phyloP scores from a whole-genome alignment of 2,329 filamentous ascomycete species.

The Talaromyces islandicus region DNA sequence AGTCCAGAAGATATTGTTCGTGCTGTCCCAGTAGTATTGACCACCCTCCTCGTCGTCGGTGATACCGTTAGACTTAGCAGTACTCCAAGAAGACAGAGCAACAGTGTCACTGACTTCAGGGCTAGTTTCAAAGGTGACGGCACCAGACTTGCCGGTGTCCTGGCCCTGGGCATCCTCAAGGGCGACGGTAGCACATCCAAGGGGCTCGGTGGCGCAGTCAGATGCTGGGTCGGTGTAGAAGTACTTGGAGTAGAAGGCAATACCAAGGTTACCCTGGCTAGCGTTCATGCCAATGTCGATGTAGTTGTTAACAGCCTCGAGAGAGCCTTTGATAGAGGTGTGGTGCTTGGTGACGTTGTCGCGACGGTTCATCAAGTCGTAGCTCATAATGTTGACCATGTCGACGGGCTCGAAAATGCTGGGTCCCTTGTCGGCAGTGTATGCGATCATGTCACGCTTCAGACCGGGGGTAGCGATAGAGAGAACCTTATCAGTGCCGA shows the following conservation, averaged over 20 bases:
- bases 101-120: slow-evolving; percentile 34
- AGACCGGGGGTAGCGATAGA: slow-evolving; percentile 63
- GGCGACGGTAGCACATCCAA: slow-evolving; percentile 54
- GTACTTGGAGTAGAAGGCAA: slow-evolving; percentile 66
- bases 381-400: slow-evolving; percentile 66
- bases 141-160: slow-evolving; percentile 51
- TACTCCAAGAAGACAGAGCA: slow-evolving; percentile 52
- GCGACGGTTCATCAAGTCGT: slow-evolving; percentile 66
- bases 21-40: slow-evolving; percentile 61
- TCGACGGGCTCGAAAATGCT: slow-evolving; percentile 57
- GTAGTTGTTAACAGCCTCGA: slow-evolving; percentile 54
- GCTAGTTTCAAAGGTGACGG: slow-evolving; percentile 43
- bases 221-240: slow-evolving; percentile 50
- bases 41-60: slow-evolving; percentile 57
- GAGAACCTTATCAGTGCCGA: slow-evolving; percentile 55
- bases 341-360: slow-evolving; percentile 61
- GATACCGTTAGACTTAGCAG: slow-evolving; percentile 47
- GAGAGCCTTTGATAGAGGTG: slow-evolving; percentile 53
- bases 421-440: slow-evolving; percentile 50
- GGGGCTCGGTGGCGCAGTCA: slow-evolving; percentile 40
- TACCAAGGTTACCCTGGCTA: slow-evolving; percentile 57
- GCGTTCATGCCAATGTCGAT: slow-evolving; percentile 50
- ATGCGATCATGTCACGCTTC: slow-evolving; percentile 62
- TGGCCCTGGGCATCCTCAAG: slow-evolving; percentile 57
- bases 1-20: slow-evolving; percentile 62